Evolutionary conservation across 176 grass and related monocot genomes (phyloP), one percentile per base, ranked within the genome.

Genomic region (Carex parvula): DNA sequence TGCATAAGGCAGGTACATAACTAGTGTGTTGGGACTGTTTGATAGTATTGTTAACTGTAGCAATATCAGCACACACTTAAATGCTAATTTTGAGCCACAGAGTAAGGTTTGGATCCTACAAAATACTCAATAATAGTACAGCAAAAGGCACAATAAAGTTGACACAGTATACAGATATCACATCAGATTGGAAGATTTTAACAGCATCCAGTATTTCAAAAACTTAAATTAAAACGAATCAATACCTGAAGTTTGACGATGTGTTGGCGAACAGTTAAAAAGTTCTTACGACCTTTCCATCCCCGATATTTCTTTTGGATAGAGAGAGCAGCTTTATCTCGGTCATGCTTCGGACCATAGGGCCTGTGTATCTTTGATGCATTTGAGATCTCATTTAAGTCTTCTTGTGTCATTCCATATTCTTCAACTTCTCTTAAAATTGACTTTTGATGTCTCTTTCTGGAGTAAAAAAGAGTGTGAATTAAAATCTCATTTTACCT

Each of bases 221-320:
- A 86, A 85, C 52, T 1, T 62, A 77, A 70, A 88, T 84, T 58
- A 78, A 35, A 16, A 13, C 8, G 64, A 50, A 73, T 65, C 33
- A 79, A 81, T 88, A 99, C 96, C 89, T 99, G 97, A 89, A 99
- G 94, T 89, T 94, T 99, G 84, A 99, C 91, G 2, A 87, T 90
- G 87, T 99, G 91, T 83, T 85, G 86, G 52, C 97, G 90, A 83
- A 99, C 87, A 67, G 86, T 94, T 26, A 99, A 87, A 85, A 91
- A 99, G 42, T 66, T 80, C 83, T 74, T 99, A 22, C 93, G 97
- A 32, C 93, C 91, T 85, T 92, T 99, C 97, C 97, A 99, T 30
- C 97, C 97, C 82, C 86, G 89, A 72, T 89, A 99, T 80, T 90
- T 99, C 88, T 95, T 99, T 83, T 96, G 97, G 79, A 99, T 99